Conservation (phyloP, 257 asterid genomes). For the Solanum sitiens region DNA sequence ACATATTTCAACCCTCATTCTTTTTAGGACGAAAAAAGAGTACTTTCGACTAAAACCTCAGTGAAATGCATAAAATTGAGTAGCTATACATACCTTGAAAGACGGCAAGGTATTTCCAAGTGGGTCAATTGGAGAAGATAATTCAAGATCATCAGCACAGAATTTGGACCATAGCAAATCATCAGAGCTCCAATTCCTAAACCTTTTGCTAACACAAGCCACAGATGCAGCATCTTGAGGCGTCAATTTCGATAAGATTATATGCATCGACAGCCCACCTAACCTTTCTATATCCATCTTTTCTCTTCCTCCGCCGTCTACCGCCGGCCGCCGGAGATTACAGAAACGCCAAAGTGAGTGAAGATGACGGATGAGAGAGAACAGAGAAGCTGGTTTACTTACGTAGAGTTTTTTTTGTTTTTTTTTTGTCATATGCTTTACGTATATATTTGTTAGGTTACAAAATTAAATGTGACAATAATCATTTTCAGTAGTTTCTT, state of each 20-base stretch:
- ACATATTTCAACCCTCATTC: not conserved
- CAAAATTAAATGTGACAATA: not conserved
- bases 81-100: conserved; percentile 39
- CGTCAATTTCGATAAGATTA: conserved; percentile 52
- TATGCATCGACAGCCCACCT: conserved; percentile 62
- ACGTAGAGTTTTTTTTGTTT: not conserved
- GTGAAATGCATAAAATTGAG: not conserved
- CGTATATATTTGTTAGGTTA: not conserved
- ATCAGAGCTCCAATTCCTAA: conserved; percentile 60
- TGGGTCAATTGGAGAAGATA: conserved; percentile 60
- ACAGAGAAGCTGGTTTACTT: not conserved
- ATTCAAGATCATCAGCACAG: conserved; percentile 54
- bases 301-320: not conserved
- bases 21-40: not conserved
- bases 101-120: conserved; percentile 41
- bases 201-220: conserved; percentile 46
- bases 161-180: conserved; percentile 68
- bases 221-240: conserved; percentile 53
- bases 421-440: not conserved
- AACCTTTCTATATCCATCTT: conserved; percentile 55
- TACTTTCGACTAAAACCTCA: not conserved
- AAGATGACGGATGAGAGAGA: not conserved
- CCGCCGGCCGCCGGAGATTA: not conserved
- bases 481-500: not conserved
- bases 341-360: not conserved